phyloP scores from a whole-genome alignment of 2,329 filamentous ascomycete genomes.

The Teratosphaeria gauchensis region DNA sequence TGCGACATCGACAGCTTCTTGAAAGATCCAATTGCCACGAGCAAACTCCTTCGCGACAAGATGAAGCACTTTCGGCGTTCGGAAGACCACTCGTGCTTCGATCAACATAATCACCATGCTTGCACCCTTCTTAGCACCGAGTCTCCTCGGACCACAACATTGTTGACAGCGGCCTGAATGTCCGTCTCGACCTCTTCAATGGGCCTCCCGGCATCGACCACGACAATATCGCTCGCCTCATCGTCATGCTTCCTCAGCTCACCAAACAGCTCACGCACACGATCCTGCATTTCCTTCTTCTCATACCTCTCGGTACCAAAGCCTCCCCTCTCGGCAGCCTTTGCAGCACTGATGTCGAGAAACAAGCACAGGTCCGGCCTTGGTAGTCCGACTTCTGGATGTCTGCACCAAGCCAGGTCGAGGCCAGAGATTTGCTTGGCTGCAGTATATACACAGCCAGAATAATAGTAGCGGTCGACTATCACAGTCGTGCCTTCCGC shows the following conservation, averaged over 20 bases:
- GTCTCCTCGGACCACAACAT: not conserved
- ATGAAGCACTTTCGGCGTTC: not conserved
- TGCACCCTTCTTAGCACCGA: slow-evolving; percentile 1
- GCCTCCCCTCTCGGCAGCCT: slow-evolving; percentile 67
- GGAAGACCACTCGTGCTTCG: not conserved
- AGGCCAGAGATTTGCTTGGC: slow-evolving; percentile 70
- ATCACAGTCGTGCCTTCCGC: slow-evolving; percentile 63
- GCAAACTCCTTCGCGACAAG: not conserved
- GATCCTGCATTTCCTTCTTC: slow-evolving; percentile 67
- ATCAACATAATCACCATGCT: slow-evolving; percentile 1
- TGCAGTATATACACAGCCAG: slow-evolving; percentile 83
- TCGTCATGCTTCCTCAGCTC: slow-evolving; percentile 35
- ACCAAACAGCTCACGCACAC: slow-evolving; percentile 65
- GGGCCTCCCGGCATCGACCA: slow-evolving; percentile 45
- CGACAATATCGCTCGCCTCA: slow-evolving; percentile 42
- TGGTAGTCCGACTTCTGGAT: slow-evolving; percentile 77
- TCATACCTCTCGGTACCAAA: slow-evolving; percentile 89
- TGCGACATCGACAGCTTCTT: not conserved
- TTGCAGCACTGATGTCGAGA: slow-evolving; percentile 65
- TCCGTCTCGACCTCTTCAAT: slow-evolving; percentile 41
- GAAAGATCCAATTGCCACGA: not conserved
- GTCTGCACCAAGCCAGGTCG: slow-evolving; percentile 67
- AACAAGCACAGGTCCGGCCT: slow-evolving; percentile 82
- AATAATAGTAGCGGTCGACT: slow-evolving; percentile 91
- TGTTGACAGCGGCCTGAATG: slow-evolving; percentile 9